A percentile compares a stretch with the other conserved stretches of the same genome.
phyloP scores from a whole-genome alignment of 2,329 filamentous ascomycete genomes.

The Aspergillus udagawae region DNA sequence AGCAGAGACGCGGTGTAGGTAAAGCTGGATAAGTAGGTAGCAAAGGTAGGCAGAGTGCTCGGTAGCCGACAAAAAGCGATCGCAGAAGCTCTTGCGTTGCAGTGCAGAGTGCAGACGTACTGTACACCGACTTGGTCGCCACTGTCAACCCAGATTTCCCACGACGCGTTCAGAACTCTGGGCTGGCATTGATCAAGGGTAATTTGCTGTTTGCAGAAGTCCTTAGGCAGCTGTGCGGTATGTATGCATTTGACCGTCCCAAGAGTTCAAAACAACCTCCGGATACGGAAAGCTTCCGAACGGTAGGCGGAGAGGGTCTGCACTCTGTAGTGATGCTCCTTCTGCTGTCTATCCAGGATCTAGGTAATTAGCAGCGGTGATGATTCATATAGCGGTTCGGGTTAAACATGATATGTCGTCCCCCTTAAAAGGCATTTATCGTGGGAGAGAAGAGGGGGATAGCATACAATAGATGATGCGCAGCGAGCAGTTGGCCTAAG shows the following conservation, averaged over 20 bases:
- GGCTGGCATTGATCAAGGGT: not conserved
- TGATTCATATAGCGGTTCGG: not conserved
- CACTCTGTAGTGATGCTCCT: not conserved
- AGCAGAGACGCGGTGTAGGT: slow-evolving; percentile 16
- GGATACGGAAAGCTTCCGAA: not conserved
- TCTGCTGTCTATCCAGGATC: not conserved
- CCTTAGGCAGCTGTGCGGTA: not conserved
- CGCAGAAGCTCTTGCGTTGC: slow-evolving; percentile 12
- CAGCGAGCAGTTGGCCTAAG: not conserved
- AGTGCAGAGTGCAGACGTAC: not conserved
- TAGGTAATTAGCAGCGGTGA: not conserved
- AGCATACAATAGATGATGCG: too few species aligned
- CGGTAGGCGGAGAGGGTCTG: not conserved
- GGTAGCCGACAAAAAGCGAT: slow-evolving; percentile 8
- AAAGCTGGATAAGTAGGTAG: not conserved
- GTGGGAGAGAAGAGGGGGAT: not conserved
- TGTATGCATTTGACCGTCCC: not conserved
- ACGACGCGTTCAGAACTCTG: not conserved
- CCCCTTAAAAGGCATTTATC: not conserved
- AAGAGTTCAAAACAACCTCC: not conserved
- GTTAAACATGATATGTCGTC: not conserved
- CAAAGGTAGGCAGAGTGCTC: not conserved
- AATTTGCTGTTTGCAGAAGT: not conserved
- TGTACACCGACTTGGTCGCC: not conserved
- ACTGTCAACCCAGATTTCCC: not conserved